Percentiles rank a stretch among this genome's conserved stretches.
These are phyloP conservation scores for Asclepias syriaca DNA, from an alignment of 257 asterid genomes.

Conservation along the genomic window DNA sequence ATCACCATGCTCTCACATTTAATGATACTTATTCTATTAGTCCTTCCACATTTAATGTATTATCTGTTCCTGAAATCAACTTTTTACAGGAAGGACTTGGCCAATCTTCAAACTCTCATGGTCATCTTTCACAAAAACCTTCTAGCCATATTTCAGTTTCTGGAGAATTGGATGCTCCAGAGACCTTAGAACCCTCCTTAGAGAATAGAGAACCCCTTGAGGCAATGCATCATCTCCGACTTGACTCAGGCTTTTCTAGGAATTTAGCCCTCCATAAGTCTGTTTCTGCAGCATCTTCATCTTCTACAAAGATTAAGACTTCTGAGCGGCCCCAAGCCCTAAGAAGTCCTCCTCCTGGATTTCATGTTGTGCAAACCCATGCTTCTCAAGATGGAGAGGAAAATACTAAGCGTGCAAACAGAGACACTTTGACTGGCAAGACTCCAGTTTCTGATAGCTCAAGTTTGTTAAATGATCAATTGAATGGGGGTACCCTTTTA, in stretches of 20 bases:
- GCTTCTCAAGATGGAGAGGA: slow-evolving; percentile 13
- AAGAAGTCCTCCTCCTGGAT: slow-evolving; percentile 26
- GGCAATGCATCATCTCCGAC: slow-evolving; percentile 16
- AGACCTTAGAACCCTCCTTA: slow-evolving; percentile 19
- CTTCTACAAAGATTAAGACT: too few species aligned
- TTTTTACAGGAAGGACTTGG: slow-evolving; percentile 54
- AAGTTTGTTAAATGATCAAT: slow-evolving; percentile 35
- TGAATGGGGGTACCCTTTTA: slow-evolving; percentile 26
- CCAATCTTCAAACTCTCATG: slow-evolving; percentile 32
- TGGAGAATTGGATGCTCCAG: slow-evolving; percentile 22
- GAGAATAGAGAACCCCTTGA: slow-evolving; percentile 24
- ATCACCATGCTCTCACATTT: too few species aligned
- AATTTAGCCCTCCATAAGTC: slow-evolving; percentile 23
- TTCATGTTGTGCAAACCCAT: slow-evolving; percentile 23
- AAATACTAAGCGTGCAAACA: slow-evolving; percentile 21
- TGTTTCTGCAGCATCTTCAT: slow-evolving; percentile 22
- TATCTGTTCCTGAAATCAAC: background rate
- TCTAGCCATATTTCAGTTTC: slow-evolving; percentile 56
- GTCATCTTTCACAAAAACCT: slow-evolving; percentile 38
- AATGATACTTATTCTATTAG: too few species aligned
- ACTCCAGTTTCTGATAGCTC: slow-evolving; percentile 45
- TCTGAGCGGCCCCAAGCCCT: too few species aligned
- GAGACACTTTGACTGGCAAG: slow-evolving; percentile 36
- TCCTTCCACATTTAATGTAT: too few species aligned
- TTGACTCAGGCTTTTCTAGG: slow-evolving; percentile 18